Percentiles rank a stretch among this genome's conserved stretches.
phyloP scores from a whole-genome alignment of 1,139 yeast species.

The Eremothecium gossypii region DNA sequence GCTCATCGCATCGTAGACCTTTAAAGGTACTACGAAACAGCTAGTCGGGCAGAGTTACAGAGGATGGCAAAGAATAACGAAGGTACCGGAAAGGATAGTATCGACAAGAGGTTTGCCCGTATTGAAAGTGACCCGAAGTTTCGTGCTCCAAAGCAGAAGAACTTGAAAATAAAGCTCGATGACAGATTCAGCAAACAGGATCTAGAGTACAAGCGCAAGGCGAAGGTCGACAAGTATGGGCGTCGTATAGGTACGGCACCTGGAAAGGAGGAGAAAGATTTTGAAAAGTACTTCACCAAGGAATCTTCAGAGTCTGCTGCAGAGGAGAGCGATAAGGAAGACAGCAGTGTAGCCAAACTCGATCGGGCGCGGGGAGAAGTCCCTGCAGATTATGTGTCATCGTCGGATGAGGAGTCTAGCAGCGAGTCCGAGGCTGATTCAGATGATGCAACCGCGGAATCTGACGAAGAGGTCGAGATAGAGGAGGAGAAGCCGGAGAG shows the following conservation, averaged over 20 bases:
- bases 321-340: constrained; percentile 15
- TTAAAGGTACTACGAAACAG: no score
- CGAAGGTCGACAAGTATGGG: constrained; percentile 80
- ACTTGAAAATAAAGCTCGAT: constrained; percentile 72
- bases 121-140: constrained; percentile 88
- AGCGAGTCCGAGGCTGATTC: constrained; percentile 35
- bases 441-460: constrained; percentile 29
- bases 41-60: no score
- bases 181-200: constrained; percentile 75
- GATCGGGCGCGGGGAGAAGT: constrained; percentile 74
- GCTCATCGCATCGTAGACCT: constrained; percentile 15
- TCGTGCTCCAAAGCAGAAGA: constrained; percentile 59
- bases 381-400: constrained; percentile 32
- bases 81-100: constrained; percentile 30
- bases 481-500: constrained; percentile 61
- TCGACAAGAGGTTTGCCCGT: constrained; percentile 68
- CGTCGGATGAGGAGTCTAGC: constrained; percentile 34
- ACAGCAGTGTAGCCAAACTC: constrained; percentile 16
- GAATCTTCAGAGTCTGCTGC: constrained; percentile 21
- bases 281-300: constrained; percentile 51
- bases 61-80: constrained; percentile 12
- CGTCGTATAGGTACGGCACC: constrained; percentile 47
- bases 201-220: constrained; percentile 44
- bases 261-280: constrained; percentile 36
- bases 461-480: constrained; percentile 42